Evolutionary conservation across 306 rosid species (phyloP).

Genomic region (Amphicarpaea edgeworthii): DNA sequence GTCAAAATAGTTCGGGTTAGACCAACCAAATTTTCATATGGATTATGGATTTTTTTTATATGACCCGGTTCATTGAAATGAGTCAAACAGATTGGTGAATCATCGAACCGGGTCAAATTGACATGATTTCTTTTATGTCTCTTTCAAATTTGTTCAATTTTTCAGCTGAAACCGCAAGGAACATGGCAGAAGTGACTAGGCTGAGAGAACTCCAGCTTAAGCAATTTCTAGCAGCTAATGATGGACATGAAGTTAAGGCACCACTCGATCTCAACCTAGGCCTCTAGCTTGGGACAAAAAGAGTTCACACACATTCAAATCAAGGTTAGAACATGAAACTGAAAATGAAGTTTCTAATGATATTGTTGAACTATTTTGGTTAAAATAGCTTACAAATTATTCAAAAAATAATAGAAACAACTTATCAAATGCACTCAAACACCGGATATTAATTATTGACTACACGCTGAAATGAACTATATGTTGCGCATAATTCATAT

Average conservation of each 20-base stretch:
- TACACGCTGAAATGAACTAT: neutral
- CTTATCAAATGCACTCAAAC: neutral
- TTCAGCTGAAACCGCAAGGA: slow-evolving; percentile 55
- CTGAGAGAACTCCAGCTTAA: slow-evolving; percentile 44
- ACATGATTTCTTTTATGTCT: no score
- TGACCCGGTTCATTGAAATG: no score
- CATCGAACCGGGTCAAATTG: no score
- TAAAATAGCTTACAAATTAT: no score
- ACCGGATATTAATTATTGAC: no score
- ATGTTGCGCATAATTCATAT: neutral
- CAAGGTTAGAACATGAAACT: neutral
- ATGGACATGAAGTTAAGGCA: neutral
- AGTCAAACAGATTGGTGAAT: no score
- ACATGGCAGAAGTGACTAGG: slow-evolving; percentile 53
- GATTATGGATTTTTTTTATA: no score
- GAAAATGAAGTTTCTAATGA: neutral
- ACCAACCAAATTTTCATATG: no score
- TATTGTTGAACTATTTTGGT: neutral
- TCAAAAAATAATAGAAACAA: no score
- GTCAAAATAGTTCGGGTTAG: no score
- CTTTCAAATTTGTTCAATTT: neutral
- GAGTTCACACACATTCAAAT: neutral
- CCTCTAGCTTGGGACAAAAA: neutral
- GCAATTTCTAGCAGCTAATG: slow-evolving; percentile 31
- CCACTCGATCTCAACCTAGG: neutral